Conservation (phyloP, 139 green algal species). For the Micractinium conductrix region DNA sequence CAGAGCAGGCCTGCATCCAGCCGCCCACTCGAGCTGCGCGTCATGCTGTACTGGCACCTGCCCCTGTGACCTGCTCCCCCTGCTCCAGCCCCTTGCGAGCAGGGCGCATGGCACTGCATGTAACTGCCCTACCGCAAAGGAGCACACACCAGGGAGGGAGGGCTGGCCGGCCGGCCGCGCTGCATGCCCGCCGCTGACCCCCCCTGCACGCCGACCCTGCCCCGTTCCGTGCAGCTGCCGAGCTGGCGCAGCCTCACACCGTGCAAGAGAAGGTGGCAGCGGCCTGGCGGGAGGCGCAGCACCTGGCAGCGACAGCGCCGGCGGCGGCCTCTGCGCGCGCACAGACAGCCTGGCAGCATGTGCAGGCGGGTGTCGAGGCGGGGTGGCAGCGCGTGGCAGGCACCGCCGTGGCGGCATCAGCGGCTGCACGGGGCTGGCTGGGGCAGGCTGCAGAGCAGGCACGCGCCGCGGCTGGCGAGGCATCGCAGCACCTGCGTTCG, state of each 20-base stretch:
- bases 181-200: not conserved
- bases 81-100: not conserved
- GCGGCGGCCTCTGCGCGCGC: not conserved
- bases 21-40: not conserved
- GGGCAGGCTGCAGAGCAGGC: not conserved
- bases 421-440: not conserved
- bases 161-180: too few species aligned
- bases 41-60: conserved; percentile 5
- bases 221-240: not conserved
- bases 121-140: not conserved
- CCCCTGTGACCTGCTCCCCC: not conserved
- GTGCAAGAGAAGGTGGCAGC: not conserved
- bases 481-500: not conserved
- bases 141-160: not conserved
- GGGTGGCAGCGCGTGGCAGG: too few species aligned
- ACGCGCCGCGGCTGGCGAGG: not conserved
- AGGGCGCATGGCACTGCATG: too few species aligned
- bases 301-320: not conserved
- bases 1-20: not conserved
- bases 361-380: not conserved
- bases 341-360: not conserved
- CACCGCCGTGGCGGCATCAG: too few species aligned
- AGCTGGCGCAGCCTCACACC: not conserved
- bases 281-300: not conserved
- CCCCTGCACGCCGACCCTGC: not conserved